Base-by-base conservation (phyloP, 345 rosid genomes). In the Pistacia atlantica region DNA sequence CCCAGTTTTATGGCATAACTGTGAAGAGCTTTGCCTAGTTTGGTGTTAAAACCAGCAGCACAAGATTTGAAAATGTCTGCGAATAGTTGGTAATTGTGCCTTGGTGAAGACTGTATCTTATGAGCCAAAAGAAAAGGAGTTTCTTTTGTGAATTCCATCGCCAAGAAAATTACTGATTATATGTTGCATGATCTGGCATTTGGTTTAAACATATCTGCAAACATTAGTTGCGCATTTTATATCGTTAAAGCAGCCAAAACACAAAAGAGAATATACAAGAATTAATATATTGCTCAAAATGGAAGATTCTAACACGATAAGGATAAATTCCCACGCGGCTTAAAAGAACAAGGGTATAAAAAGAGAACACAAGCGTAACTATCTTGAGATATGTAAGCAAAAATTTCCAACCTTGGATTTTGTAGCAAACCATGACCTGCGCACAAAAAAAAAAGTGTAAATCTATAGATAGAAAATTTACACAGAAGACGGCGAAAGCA, bases 41-140 rank as follows among this genome's bases (percentile, higher is more conserved):
- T 75, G 68, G 80, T 55, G 74, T 83, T 86, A 31, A 85, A 81
- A 67, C 83, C 74, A 38, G 80, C 88, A 74, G 91, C 83, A 33
- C 93, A 87, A 51, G 94, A 90, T 76, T 92, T 90, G 79, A 94
- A 69, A 80, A 83, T 74, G 55, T 85, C 83, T 60, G 90, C 81
- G 28, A 94, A 52, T 80, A 85, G 85, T 51, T 78, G 85, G 79
- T 86, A 73, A 78, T 87, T 87, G 64, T 67, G 86, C 77, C 76
- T 82, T 76, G 83, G 64, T 6, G 80, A 66, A 74, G 71, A 16
- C n/a, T 85, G 82, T 4, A 83, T 28, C 66, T 71, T 86, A 38
- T 80, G 78, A 80, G 83, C 52, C 79, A 86, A 87, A 63, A 85
- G 67, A 67, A 83, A 79, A 8, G 84, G 62, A 45, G 75, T 81